Evolutionary conservation across 2,329 filamentous ascomycete genomes (phyloP).

Genomic region (Alternaria infectoria): DNA sequence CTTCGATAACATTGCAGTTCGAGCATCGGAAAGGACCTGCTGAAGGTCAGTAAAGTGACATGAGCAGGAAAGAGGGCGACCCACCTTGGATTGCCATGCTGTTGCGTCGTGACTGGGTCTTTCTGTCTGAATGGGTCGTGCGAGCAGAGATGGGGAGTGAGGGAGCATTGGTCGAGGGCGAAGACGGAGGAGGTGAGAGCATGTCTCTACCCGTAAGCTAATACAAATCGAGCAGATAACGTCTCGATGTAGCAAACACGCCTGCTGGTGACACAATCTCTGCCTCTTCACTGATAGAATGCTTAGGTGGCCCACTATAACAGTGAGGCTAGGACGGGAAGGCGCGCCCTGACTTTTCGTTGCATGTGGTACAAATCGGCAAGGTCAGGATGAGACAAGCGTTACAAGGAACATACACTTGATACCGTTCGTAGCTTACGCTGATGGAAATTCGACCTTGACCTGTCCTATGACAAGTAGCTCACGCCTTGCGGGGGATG

Average conservation of each 20-base stretch:
- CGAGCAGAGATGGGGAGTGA: too few relatives aligned
- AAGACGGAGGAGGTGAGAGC: neutral
- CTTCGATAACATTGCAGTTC: neutral
- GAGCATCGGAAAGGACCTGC: neutral
- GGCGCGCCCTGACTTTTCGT: neutral
- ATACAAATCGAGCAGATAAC: neutral
- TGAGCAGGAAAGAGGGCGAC: neutral
- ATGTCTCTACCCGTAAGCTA: neutral
- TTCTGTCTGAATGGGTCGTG: too few relatives aligned
- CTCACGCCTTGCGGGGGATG: neutral
- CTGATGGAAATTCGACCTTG: neutral
- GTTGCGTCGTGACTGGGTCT: too few relatives aligned
- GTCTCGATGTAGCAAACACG: neutral
- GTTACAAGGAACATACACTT: neutral
- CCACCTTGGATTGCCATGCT: neutral
- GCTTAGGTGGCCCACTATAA: neutral
- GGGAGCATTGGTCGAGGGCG: too few relatives aligned
- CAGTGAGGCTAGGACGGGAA: neutral
- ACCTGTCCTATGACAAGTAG: neutral
- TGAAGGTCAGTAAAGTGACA: neutral
- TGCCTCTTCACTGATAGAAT: neutral
- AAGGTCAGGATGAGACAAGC: neutral
- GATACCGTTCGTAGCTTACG: neutral
- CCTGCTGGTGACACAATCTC: neutral
- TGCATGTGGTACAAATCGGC: neutral